These are phyloP conservation scores for Salix arbutifolia DNA, from an alignment of 345 rosid genomes.

Conservation along the genomic window DNA sequence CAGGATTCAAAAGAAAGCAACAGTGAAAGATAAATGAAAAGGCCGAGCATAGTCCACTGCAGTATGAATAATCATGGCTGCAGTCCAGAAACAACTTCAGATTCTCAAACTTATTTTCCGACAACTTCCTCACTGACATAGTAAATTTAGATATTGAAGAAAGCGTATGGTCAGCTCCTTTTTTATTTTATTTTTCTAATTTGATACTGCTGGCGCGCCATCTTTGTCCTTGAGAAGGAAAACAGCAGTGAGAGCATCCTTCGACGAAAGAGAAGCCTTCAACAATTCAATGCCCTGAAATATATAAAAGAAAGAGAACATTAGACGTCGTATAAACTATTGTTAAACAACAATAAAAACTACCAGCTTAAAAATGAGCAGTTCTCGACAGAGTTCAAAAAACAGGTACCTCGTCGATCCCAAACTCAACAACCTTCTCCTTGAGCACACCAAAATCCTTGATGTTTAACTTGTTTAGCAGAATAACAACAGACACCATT, in stretches of 20 bases:
- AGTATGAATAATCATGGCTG: too few relatives aligned
- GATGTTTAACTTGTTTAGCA: constrained; percentile 1
- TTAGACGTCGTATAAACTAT: too few relatives aligned
- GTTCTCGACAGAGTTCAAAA: too few relatives aligned
- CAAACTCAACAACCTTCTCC: constrained; percentile 16
- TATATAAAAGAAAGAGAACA: too few relatives aligned
- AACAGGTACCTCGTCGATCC: neutral
- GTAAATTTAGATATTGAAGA: too few relatives aligned
- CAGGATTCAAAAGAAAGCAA: neutral
- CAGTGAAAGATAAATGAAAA: neutral
- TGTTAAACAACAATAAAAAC: too few relatives aligned
- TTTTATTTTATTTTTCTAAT: too few relatives aligned
- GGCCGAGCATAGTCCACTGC: neutral
- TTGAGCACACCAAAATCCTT: constrained; percentile 8
- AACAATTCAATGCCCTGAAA: too few relatives aligned
- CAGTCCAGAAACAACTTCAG: neutral
- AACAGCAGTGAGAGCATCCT: neutral
- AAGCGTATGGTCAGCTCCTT: too few relatives aligned
- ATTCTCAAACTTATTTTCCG: too few relatives aligned
- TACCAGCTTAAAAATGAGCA: too few relatives aligned
- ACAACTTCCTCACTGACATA: neutral
- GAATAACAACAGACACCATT: constrained; percentile 8
- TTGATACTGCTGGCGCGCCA: neutral
- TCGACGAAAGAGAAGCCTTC: too few relatives aligned
- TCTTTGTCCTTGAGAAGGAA: neutral